phyloP scores from a whole-genome alignment of 2,329 filamentous ascomycete species.

The Claviceps cyperi region DNA sequence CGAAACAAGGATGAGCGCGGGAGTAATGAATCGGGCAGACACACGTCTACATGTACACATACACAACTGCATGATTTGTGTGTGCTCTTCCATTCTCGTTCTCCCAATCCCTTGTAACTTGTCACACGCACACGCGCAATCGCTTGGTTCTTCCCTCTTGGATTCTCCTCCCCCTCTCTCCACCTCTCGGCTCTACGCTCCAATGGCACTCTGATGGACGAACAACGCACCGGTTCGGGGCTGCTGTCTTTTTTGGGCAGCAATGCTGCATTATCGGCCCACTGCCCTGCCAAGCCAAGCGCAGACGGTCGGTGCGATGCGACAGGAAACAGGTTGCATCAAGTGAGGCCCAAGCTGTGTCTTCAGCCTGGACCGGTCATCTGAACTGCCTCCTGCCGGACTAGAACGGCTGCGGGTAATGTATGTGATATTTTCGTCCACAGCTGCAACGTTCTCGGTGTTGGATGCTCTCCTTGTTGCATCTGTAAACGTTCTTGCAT shows the following conservation, averaged over 20 bases:
- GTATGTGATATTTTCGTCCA: no score
- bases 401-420: no score
- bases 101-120: neutral
- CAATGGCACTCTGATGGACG: neutral
- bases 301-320: no score
- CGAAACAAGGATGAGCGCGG: neutral
- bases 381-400: no score
- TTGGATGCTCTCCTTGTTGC: no score
- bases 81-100: no score
- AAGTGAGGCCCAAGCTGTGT: neutral
- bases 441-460: no score
- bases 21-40: neutral
- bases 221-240: neutral
- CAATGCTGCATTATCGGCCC: slow-evolving; percentile 4
- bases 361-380: no score
- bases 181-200: neutral
- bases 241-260: slow-evolving; percentile 3
- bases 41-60: neutral
- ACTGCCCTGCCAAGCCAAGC: neutral
- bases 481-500: no score
- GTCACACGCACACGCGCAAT: neutral
- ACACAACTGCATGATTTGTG: neutral
- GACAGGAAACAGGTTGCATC: neutral
- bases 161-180: no score
- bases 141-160: no score